phyloP scores from a whole-genome alignment of 108 stramenopile genomes.

The Asterionellopsis glacialis region DNA sequence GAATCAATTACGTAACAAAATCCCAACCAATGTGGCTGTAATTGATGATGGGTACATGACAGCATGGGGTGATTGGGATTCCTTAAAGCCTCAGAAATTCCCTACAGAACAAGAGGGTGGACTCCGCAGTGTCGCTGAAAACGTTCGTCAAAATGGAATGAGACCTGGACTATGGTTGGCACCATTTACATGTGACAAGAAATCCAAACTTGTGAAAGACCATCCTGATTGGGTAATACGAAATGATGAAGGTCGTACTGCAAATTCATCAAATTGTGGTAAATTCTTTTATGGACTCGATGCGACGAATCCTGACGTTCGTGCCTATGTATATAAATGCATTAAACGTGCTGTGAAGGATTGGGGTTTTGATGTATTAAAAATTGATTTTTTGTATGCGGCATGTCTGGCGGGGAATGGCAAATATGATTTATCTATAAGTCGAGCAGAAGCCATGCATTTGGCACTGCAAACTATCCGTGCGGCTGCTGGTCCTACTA shows the following conservation, averaged over 20 bases:
- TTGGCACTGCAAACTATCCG: constrained; percentile 81
- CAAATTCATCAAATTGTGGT: constrained; percentile 90
- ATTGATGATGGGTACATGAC: constrained; percentile 96
- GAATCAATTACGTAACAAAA: constrained; percentile 38
- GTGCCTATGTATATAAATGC: constrained; percentile 56
- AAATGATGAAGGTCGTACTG: constrained; percentile 64
- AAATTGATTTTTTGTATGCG: constrained; percentile 93
- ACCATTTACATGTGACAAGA: constrained; percentile 87
- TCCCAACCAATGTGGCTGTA: constrained; percentile 77
- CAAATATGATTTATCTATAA: constrained; percentile 76
- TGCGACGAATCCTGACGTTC: constrained; percentile 83
- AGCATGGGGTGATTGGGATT: constrained; percentile 93
- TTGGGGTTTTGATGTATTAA: constrained; percentile 87
- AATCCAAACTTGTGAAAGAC: constrained; percentile 60
- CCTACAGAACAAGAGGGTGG: constrained; percentile 29
- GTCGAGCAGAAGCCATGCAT: constrained; percentile 86
- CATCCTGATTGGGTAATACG: constrained; percentile 94
- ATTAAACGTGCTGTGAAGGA: constrained; percentile 76
- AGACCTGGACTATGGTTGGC: constrained; percentile 90
- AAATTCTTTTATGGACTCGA: constrained; percentile 93
- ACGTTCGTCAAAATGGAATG: constrained; percentile 67
- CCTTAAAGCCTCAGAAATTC: constrained; percentile 74
- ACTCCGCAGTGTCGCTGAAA: constrained; percentile 62
- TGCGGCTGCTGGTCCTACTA: constrained; percentile 71
- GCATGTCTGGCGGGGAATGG: constrained; percentile 85